Evolutionary conservation across 2,329 filamentous ascomycete genomes (phyloP).

Genomic region (Alternaria novae-zelandiae): DNA sequence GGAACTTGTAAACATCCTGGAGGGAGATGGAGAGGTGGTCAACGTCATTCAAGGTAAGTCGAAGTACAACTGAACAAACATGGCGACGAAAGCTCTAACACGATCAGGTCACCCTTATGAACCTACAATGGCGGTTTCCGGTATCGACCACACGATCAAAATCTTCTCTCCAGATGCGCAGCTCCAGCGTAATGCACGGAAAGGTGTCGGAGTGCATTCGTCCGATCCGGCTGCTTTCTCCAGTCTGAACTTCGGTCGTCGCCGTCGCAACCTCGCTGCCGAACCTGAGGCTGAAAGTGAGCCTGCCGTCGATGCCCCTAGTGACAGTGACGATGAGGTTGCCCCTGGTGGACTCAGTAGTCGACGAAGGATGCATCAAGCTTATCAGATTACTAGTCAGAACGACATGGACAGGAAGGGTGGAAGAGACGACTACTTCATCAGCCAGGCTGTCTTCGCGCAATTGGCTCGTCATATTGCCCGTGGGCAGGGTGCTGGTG

Average conservation of each 20-base stretch:
- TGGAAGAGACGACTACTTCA: constrained; percentile 63
- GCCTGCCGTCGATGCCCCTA: constrained; percentile 14
- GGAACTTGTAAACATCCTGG: constrained; percentile 68
- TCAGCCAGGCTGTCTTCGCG: constrained; percentile 55
- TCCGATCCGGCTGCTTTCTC: constrained; percentile 52
- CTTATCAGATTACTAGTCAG: constrained; percentile 66
- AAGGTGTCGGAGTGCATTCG: constrained; percentile 64
- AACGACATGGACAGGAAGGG: constrained; percentile 67
- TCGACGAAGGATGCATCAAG: constrained; percentile 64
- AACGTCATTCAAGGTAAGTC: constrained; percentile 73
- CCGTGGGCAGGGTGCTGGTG: constrained; percentile 23
- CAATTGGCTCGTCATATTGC: constrained; percentile 45
- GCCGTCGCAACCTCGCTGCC: constrained; percentile 16
- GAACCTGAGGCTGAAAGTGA: not conserved
- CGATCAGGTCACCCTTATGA: constrained; percentile 68
- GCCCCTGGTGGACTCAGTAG: constrained; percentile 59
- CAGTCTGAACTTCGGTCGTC: constrained; percentile 42
- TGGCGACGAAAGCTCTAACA: constrained; percentile 26
- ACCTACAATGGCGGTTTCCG: constrained; percentile 69
- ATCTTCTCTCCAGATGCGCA: constrained; percentile 68
- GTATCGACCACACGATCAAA: constrained; percentile 73
- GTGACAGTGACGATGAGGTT: constrained; percentile 46
- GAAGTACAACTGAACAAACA: no score
- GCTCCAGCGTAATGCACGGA: constrained; percentile 63
- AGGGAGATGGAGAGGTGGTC: constrained; percentile 72